These are phyloP conservation scores for Monilinia aucupariae DNA, from an alignment of 2,329 filamentous ascomycete species.

Conservation along the genomic window DNA sequence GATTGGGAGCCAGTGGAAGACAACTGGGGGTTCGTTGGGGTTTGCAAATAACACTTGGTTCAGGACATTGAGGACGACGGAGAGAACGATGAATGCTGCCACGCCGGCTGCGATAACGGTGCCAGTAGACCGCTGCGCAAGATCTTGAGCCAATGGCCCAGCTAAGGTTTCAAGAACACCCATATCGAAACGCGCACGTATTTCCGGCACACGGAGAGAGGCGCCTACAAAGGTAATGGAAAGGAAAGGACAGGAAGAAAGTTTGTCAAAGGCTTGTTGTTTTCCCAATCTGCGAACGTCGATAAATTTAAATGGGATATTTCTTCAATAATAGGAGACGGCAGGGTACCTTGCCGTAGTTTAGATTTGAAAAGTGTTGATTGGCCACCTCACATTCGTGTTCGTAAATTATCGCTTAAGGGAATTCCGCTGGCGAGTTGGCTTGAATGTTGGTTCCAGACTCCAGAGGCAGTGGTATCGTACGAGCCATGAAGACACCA, in stretches of 20 bases:
- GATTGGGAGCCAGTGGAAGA: slow-evolving; percentile 77
- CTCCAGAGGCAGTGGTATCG: not conserved
- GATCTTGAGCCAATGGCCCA: slow-evolving; percentile 29
- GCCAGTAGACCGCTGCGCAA: slow-evolving; percentile 29
- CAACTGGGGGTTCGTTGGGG: slow-evolving; percentile 71
- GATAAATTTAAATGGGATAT: slow-evolving; percentile 16
- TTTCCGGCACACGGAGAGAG: slow-evolving; percentile 7
- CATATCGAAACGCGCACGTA: slow-evolving; percentile 22
- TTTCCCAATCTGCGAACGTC: slow-evolving; percentile 2
- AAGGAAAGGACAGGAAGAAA: not conserved
- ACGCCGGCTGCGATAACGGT: slow-evolving; percentile 29
- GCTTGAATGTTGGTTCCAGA: not conserved
- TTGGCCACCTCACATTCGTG: slow-evolving; percentile 8
- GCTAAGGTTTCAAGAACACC: slow-evolving; percentile 32
- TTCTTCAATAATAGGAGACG: slow-evolving; percentile 14
- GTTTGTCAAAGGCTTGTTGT: not conserved
- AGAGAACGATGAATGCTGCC: slow-evolving; percentile 42
- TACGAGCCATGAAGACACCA: slow-evolving; percentile 5
- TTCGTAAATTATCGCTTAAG: slow-evolving; percentile 10
- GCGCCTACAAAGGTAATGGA: not conserved
- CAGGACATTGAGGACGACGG: slow-evolving; percentile 72
- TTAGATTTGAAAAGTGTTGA: slow-evolving; percentile 9
- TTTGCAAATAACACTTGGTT: slow-evolving; percentile 77
- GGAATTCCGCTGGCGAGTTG: not conserved
- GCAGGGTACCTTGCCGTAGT: not conserved